A percentile compares a stretch with the other conserved stretches of the same genome.
Conservation (phyloP, 345 rosid genomes). For the Melastoma malabathricum region DNA sequence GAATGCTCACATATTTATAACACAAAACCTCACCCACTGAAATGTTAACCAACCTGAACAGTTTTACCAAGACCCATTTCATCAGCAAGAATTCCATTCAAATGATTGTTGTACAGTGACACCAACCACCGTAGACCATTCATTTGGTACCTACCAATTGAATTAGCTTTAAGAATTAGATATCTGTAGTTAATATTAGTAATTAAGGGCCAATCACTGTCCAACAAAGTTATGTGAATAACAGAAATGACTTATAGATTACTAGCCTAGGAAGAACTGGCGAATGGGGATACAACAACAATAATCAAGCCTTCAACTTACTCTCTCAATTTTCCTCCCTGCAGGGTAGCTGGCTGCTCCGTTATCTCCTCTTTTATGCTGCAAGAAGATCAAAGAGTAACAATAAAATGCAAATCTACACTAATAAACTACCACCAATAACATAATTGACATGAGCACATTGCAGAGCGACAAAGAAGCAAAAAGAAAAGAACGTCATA, state of each 20-base stretch:
- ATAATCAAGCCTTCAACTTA: no score
- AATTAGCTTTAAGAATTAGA: no score
- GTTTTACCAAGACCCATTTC: conserved; percentile 99
- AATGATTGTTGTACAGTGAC: conserved; percentile 74
- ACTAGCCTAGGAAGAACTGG: no score
- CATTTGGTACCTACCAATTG: conserved; percentile 68
- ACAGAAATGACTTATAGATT: no score
- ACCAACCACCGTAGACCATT: conserved; percentile 88
- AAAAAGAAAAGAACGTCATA: background rate
- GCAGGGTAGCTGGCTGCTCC: conserved; percentile 65
- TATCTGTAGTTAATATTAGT: no score
- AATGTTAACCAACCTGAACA: conserved; percentile 44
- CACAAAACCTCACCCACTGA: background rate
- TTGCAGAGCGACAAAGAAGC: background rate
- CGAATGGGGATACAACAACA: no score
- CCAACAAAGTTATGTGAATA: no score
- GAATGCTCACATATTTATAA: conserved; percentile 7
- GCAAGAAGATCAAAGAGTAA: conserved; percentile 19
- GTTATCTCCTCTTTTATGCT: conserved; percentile 74
- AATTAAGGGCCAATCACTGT: no score
- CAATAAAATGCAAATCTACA: background rate
- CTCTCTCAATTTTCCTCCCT: conserved; percentile 87
- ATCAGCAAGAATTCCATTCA: conserved; percentile 93
- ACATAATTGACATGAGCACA: conserved; percentile 4
- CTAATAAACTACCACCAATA: conserved; percentile 1